Conservation (phyloP, 306 rosid species). For the Nissolia schottii region DNA sequence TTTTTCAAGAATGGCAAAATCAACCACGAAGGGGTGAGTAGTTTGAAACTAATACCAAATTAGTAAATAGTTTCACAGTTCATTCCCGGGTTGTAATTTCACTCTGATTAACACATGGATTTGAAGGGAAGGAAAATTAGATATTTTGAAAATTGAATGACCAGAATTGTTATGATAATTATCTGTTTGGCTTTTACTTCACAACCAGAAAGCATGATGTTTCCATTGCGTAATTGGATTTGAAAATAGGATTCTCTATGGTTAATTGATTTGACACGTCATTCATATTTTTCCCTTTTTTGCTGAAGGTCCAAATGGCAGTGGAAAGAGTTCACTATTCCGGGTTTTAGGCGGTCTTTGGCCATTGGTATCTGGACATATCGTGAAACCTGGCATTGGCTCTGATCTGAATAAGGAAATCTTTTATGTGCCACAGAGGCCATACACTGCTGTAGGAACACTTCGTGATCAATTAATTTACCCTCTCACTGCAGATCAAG, state of each 20-base stretch:
- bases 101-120: background rate
- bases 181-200: slow-evolving; percentile 4
- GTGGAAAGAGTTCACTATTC: slow-evolving; percentile 91
- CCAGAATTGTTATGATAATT: background rate
- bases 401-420: slow-evolving; percentile 90
- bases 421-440: slow-evolving; percentile 89
- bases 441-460: slow-evolving; percentile 92
- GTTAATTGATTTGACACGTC: slow-evolving; percentile 12
- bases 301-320: slow-evolving; percentile 87
- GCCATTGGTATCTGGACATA: slow-evolving; percentile 85
- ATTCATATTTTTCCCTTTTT: slow-evolving; percentile 8
- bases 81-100: background rate
- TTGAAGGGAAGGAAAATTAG: background rate
- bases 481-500: slow-evolving; percentile 70
- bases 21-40: background rate
- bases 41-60: background rate
- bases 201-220: background rate
- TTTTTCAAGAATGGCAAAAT: background rate
- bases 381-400: slow-evolving; percentile 86
- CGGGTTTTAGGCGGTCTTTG: slow-evolving; percentile 95
- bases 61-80: background rate
- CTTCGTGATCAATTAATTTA: slow-evolving; percentile 87
- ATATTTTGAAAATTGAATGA: background rate
- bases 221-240: background rate
- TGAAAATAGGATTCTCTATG: background rate